A percentile compares a stretch with the other conserved stretches of the same genome.
Evolutionary conservation across 148 eudicot genomes (phyloP).

Genomic region (Polygonum aviculare): DNA sequence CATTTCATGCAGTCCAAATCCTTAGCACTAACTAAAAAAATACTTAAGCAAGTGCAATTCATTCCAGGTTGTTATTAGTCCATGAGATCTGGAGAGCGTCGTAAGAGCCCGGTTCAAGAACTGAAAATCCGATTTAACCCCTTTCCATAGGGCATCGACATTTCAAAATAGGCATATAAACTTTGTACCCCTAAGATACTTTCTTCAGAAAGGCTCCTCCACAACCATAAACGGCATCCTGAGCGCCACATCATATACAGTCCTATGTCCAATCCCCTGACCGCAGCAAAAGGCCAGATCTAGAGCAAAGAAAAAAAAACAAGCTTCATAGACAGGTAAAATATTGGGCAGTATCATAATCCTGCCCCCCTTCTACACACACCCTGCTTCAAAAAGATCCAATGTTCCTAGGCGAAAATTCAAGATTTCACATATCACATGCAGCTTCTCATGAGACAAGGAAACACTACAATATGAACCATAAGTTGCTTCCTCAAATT

Average conservation of each 20-base stretch:
- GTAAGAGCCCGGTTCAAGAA: conserved; percentile 14
- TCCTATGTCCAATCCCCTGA: conserved; percentile 70
- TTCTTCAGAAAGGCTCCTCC: conserved; percentile 29
- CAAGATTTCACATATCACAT: not conserved
- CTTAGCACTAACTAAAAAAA: conserved; percentile 16
- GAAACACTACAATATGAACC: not conserved
- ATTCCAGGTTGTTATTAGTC: conserved; percentile 6
- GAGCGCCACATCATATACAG: conserved; percentile 39
- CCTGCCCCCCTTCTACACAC: not conserved
- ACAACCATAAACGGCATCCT: conserved; percentile 25
- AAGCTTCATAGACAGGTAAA: conserved; percentile 48
- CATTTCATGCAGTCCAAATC: conserved; percentile 19
- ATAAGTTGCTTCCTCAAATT: not conserved
- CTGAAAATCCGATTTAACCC: conserved; percentile 10
- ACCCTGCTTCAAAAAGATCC: not conserved
- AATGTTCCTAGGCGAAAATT: not conserved
- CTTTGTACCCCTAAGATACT: conserved; percentile 15
- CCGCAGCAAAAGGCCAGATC: conserved; percentile 57
- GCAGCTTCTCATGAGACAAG: not conserved
- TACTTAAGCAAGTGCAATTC: conserved; percentile 7
- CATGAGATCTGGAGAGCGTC: conserved; percentile 11
- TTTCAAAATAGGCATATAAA: conserved; percentile 12
- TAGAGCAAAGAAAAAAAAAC: conserved; percentile 45
- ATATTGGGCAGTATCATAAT: conserved; percentile 10
- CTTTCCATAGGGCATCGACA: conserved; percentile 14